These are phyloP conservation scores for Apiospora aurea DNA, from an alignment of 2,329 filamentous ascomycete species.

Conservation along the genomic window DNA sequence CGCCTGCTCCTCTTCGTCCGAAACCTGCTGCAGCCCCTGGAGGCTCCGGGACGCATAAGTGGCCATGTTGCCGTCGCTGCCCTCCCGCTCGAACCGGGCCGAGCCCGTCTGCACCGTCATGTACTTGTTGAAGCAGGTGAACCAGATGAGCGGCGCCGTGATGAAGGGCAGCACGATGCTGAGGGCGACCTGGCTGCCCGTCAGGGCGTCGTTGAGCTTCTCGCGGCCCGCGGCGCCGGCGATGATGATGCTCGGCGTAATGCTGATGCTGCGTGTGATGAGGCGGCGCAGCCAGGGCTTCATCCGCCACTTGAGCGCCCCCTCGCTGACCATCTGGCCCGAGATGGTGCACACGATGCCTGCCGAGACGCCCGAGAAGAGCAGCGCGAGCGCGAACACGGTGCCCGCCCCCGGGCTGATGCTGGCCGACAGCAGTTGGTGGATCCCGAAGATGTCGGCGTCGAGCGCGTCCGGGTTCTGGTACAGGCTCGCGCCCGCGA, in stretches of 20 bases:
- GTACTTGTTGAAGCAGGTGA: constrained; percentile 79
- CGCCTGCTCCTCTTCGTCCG: constrained; percentile 29
- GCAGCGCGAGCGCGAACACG: constrained; percentile 82
- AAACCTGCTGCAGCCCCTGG: constrained; percentile 23
- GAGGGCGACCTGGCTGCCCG: constrained; percentile 78
- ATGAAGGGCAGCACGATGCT: constrained; percentile 83
- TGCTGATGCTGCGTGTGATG: constrained; percentile 79
- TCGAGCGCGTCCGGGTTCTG: constrained; percentile 64
- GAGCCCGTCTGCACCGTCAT: constrained; percentile 72
- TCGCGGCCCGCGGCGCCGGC: constrained; percentile 77
- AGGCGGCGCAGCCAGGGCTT: constrained; percentile 81
- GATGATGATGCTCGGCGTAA: constrained; percentile 83
- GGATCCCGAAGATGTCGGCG: constrained; percentile 85
- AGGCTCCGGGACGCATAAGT: constrained; percentile 1
- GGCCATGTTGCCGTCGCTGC: constrained; percentile 33
- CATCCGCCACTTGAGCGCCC: constrained; percentile 77
- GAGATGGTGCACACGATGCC: constrained; percentile 90
- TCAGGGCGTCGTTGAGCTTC: constrained; percentile 75
- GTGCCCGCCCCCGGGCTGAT: constrained; percentile 80
- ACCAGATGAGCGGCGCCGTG: constrained; percentile 83
- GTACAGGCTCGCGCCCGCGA: constrained; percentile 80
- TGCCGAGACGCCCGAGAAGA: constrained; percentile 81
- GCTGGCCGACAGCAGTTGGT: constrained; percentile 71
- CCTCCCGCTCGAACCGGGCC: constrained; percentile 43
- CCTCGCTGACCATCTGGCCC: constrained; percentile 88